Conservation (phyloP, 2,329 filamentous ascomycete species). For the Ophiocordyceps unilateralis region DNA sequence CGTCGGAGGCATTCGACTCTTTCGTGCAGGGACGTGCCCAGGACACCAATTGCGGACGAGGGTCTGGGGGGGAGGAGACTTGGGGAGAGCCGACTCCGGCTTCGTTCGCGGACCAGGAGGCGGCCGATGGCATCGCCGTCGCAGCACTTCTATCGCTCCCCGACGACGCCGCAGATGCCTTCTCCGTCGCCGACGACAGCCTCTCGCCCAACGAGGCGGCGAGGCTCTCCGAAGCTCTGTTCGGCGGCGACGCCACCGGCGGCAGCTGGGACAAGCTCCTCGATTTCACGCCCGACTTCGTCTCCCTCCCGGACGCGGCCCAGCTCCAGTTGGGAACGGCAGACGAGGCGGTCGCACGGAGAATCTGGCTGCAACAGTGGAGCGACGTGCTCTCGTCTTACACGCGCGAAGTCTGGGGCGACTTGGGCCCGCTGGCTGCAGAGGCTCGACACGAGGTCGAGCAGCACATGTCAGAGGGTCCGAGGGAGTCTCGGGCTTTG, state of each 20-base stretch:
- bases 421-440: constrained; percentile 35
- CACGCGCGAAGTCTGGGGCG: constrained; percentile 53
- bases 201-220: constrained; percentile 12
- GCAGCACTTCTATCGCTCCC: constrained; percentile 17
- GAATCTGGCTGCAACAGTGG: constrained; percentile 37
- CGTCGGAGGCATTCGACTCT: constrained; percentile 1
- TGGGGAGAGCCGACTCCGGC: not conserved
- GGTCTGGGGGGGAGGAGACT: no score
- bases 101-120: constrained; percentile 15
- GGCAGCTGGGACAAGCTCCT: constrained; percentile 27
- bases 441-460: constrained; percentile 40
- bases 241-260: constrained; percentile 7
- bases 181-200: constrained; percentile 9
- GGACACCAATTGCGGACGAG: no score
- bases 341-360: constrained; percentile 20
- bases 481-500: constrained; percentile 12
- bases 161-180: constrained; percentile 6
- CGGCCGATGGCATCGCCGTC: constrained; percentile 14
- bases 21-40: not conserved
- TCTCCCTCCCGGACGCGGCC: constrained; percentile 8
- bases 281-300: constrained; percentile 31
- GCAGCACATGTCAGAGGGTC: constrained; percentile 6
- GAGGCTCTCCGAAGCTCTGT: constrained; percentile 21
- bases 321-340: constrained; percentile 19
- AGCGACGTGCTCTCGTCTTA: constrained; percentile 37